Base-by-base conservation (phyloP, 305 asterid species). In the Fraxinus angustifolia region DNA sequence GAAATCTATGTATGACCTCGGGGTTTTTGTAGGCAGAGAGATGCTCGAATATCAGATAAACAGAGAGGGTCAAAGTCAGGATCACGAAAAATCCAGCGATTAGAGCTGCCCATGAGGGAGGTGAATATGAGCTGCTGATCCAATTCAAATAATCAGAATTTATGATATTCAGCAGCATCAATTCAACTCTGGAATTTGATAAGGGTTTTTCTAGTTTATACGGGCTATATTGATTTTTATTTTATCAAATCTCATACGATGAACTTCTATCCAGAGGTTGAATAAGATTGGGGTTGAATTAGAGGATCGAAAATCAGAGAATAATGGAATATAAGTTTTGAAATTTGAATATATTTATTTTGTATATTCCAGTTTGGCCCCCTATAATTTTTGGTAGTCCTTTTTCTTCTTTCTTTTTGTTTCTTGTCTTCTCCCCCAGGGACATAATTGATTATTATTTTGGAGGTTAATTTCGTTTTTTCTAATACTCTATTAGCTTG, bases 21-120 rank as follows among this genome's bases (percentile, higher is more conserved):
- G 98, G 98, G 79, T 95, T 90, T 85, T 92, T 92, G 97, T 95
- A 95, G 73, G 92, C 85, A 48, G 98, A 91, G 62, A 95, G 90
- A 87, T 95, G 98, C 85, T 93, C 97, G 91, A 93, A 90, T 8
- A 92, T 78, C 50, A 95, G 97, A 87, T 90, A 92, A 67, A 88
- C 82, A 75, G 98, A 95, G 53, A 95, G 93, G 84, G 92, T 87
- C 71, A 95, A 85, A 65, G 97, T 84, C 79, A 90, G 62, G 76
- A 92, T 60, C 60, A 89, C 92, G 85, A 85, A 88, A 48, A 85
- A 79, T 7, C 98, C 97, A 85, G 97, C 97, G 86, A 90, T 86
- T 85, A 91, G 60, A 85, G 91, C 80, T 53, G 98, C 98, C 98
- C 98, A 95, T 92, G 84, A 83, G 73, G 98, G 97, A 38, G 98